These are phyloP conservation scores for Salvia rosmarinus DNA, from an alignment of 257 asterid genomes.

Conservation along the genomic window DNA sequence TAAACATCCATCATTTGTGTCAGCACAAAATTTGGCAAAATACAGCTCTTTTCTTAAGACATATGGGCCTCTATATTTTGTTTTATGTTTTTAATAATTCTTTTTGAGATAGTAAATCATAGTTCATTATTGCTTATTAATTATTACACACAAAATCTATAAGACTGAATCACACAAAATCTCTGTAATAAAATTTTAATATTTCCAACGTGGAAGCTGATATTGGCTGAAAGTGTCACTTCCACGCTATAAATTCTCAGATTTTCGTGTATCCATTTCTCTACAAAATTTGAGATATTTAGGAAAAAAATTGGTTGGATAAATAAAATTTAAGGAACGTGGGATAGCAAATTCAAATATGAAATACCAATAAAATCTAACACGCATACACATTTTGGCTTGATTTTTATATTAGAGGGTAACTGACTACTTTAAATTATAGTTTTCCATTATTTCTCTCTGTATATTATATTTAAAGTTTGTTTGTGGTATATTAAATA, in stretches of 20 bases:
- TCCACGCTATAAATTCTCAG: neutral
- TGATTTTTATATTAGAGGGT: neutral
- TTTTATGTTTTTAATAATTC: neutral
- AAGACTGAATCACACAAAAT: constrained; percentile 21
- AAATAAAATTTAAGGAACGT: too few species aligned
- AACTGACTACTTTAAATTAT: neutral
- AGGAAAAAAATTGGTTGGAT: too few species aligned
- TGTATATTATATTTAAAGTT: too few species aligned
- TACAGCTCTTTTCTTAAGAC: constrained; percentile 38
- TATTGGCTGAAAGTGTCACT: constrained; percentile 1
- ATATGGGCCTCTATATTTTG: constrained; percentile 33
- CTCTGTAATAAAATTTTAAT: constrained; percentile 22
- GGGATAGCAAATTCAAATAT: too few species aligned
- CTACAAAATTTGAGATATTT: neutral
- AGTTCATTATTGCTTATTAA: constrained; percentile 35
- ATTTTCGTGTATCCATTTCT: neutral
- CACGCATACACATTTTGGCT: too few species aligned
- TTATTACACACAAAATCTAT: constrained; percentile 34
- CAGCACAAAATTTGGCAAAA: constrained; percentile 39
- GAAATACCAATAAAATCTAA: too few species aligned
- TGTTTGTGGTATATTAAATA: too few species aligned
- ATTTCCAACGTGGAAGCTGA: neutral
- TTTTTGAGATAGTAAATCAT: constrained; percentile 27
- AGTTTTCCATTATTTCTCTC: too few species aligned
- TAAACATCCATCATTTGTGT: constrained; percentile 48